These are phyloP conservation scores for Periconia digitata DNA, from an alignment of 2,329 filamentous ascomycete species.

Conservation along the genomic window DNA sequence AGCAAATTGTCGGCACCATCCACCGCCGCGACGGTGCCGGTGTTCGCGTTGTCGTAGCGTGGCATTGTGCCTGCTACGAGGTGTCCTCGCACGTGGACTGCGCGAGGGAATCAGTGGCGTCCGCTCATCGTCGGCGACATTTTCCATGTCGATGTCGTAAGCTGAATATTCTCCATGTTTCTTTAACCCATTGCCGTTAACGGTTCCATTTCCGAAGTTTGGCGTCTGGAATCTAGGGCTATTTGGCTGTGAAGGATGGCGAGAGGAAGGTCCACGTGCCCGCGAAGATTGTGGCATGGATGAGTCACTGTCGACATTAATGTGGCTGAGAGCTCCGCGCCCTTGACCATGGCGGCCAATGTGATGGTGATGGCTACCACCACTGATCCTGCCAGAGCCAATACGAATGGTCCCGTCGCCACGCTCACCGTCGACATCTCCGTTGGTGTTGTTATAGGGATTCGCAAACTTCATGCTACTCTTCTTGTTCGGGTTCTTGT, in stretches of 20 bases:
- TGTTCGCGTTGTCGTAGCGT: constrained; percentile 73
- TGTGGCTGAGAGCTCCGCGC: constrained; percentile 69
- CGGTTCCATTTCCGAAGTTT: constrained; percentile 41
- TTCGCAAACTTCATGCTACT: constrained; percentile 95
- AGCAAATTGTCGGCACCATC: constrained; percentile 73
- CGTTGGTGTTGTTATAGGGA: constrained; percentile 66
- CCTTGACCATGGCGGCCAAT: constrained; percentile 77
- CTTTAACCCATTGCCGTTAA: constrained; percentile 42
- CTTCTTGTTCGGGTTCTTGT: constrained; percentile 69
- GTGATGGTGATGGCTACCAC: constrained; percentile 77
- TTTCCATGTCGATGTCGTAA: constrained; percentile 81
- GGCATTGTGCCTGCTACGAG: constrained; percentile 57
- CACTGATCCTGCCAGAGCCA: constrained; percentile 49
- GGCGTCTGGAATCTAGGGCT: constrained; percentile 62
- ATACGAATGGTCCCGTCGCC: constrained; percentile 41
- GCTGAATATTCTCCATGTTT: constrained; percentile 65
- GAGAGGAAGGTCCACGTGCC: constrained; percentile 59
- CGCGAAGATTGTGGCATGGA: constrained; percentile 75
- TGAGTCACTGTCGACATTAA: constrained; percentile 53
- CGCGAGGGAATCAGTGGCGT: constrained; percentile 76
- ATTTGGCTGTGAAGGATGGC: constrained; percentile 66
- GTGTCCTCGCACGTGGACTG: constrained; percentile 52
- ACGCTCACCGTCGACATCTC: constrained; percentile 48
- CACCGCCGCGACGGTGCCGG: constrained; percentile 56
- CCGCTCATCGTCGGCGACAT: constrained; percentile 80